Base-by-base conservation (phyloP, 495 filamentous ascomycete genomes). In the Aspergillus ellipticus region DNA sequence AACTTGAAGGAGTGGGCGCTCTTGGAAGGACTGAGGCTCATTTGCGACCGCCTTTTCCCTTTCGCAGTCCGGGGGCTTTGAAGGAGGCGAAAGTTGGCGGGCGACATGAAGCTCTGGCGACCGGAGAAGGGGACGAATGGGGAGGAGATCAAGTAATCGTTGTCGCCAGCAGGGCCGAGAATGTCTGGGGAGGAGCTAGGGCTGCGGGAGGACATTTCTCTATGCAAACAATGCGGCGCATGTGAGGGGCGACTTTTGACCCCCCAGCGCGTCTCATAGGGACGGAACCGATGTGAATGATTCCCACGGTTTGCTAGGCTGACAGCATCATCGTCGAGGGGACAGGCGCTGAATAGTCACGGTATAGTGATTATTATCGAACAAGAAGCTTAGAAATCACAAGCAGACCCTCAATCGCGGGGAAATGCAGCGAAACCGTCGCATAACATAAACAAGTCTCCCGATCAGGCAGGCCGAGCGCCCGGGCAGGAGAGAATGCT, bases 181-280 rank as follows among this genome's bases (percentile, higher is more conserved):
- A 75, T 65, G 68, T 78, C 75, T 42, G 75, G 74, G 39, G 75
- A 78, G 61, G 75, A 77, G 64, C 65, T 75, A 41, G 66, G 53
- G 55, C 68, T 75, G 64, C 67, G 69, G 58, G 69, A 70, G 57
- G 57, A 68, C 63, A 59, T 67, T 29, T 55, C 52, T 53, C 50
- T 33, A 57, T 65, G 54, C 51, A 45, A 56, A 35, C 37, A 39
- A 45, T 52, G 52, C 60, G 58, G 57, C 21, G 53, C 48, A 56
- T 19, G 49, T n/a, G 35, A 33, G 37, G 47, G 52, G 42, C 15
- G 50, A 31, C 28, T 22, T 35, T 57, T 28, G 42, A 51, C 42
- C 49, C 33, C 49, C 37, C 28, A 16, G 31, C 53, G 55, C 55
- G 55, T 58, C 29, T 53, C 42, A 20, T 51, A 20, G 41, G 29